Evolutionary conservation across 2,329 filamentous ascomycete species (phyloP).

Genomic region (Epichloe uncinata): DNA sequence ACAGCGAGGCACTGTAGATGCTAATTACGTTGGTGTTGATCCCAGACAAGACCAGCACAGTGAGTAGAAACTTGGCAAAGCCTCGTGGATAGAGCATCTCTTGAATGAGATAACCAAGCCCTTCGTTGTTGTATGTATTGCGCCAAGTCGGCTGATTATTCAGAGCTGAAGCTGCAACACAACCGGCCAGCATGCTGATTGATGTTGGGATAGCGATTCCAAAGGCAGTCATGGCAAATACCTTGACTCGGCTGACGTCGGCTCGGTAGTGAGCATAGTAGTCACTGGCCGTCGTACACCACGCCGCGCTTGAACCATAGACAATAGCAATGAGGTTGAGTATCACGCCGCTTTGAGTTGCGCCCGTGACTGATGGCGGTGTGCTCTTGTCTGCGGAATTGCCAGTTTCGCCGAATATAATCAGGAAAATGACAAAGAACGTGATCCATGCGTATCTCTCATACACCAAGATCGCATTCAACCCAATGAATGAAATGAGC

Average conservation of each 20-base stretch:
- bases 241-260: slow-evolving; percentile 29
- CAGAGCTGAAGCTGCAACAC: slow-evolving; percentile 28
- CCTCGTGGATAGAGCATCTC: slow-evolving; percentile 29
- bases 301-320: slow-evolving; percentile 34
- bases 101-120: slow-evolving; percentile 32
- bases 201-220: slow-evolving; percentile 35
- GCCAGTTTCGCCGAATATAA: slow-evolving; percentile 34
- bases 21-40: slow-evolving; percentile 25
- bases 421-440: slow-evolving; percentile 33
- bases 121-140: slow-evolving; percentile 22
- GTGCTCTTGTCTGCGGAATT: slow-evolving; percentile 25
- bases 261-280: slow-evolving; percentile 28
- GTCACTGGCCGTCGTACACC: slow-evolving; percentile 26
- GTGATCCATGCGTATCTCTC: slow-evolving; percentile 36
- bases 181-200: slow-evolving; percentile 33
- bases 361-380: slow-evolving; percentile 19
- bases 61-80: slow-evolving; percentile 31
- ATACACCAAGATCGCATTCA: slow-evolving; percentile 34
- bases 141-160: slow-evolving; percentile 25
- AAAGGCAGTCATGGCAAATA: slow-evolving; percentile 33
- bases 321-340: slow-evolving; percentile 31
- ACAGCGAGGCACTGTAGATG: slow-evolving; percentile 25
- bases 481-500: slow-evolving; percentile 37
- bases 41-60: slow-evolving; percentile 23
- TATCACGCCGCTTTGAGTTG: slow-evolving; percentile 24